Evolutionary conservation across 2,329 filamentous ascomycete species (phyloP).

Genomic region (Aspergillus brunneoviolaceus): DNA sequence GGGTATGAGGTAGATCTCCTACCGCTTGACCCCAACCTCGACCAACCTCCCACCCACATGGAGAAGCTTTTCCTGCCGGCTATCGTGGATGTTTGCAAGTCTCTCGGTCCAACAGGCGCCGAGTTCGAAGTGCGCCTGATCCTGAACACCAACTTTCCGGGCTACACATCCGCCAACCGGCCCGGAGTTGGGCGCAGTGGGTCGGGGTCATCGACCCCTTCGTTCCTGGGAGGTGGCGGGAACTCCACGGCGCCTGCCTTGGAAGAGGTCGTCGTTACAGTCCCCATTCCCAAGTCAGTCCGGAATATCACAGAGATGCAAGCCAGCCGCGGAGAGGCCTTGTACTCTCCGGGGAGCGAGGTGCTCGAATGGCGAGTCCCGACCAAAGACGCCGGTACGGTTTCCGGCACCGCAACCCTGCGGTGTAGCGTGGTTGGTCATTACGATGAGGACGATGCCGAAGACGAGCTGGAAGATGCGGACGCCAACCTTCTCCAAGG

Average conservation of each 20-base stretch:
- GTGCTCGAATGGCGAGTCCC: constrained; percentile 80
- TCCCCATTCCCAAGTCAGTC: constrained; percentile 76
- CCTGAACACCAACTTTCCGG: constrained; percentile 65
- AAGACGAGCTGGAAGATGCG: constrained; percentile 38
- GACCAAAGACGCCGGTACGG: constrained; percentile 69
- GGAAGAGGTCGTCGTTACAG: constrained; percentile 73
- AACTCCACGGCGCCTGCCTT: constrained; percentile 61
- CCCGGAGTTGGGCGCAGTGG: constrained; percentile 41
- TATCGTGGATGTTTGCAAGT: constrained; percentile 76
- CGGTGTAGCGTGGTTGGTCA: constrained; percentile 77
- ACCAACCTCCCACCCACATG: constrained; percentile 52
- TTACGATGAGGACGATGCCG: constrained; percentile 49
- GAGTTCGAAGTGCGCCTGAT: constrained; percentile 87
- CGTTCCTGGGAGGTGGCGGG: constrained; percentile 53
- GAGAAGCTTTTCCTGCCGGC: constrained; percentile 78
- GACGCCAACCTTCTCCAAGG: constrained; percentile 45
- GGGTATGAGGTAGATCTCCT: constrained; percentile 93
- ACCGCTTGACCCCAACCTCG: constrained; percentile 63
- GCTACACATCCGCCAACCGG: constrained; percentile 42
- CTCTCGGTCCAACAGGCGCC: constrained; percentile 69
- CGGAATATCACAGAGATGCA: constrained; percentile 81
- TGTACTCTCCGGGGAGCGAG: constrained; percentile 71
- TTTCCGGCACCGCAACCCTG: constrained; percentile 68
- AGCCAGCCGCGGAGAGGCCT: constrained; percentile 77
- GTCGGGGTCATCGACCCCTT: constrained; percentile 50